Evolutionary conservation across 2,329 filamentous ascomycete genomes (phyloP).

Genomic region (Venturia nashicola): DNA sequence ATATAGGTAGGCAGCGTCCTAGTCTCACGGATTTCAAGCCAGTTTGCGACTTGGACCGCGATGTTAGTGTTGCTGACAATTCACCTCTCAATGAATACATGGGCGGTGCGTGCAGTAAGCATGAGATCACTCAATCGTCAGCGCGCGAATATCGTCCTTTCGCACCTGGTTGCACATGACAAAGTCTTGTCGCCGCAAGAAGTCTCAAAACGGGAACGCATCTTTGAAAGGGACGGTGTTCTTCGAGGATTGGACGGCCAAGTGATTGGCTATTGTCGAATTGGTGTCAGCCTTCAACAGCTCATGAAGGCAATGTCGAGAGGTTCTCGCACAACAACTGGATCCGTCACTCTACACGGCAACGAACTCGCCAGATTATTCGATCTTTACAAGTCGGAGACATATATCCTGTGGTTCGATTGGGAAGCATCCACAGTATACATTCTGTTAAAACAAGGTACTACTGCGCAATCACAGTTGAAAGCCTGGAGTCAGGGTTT

Average conservation of each 20-base stretch:
- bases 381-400: slow-evolving; percentile 34
- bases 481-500: slow-evolving; percentile 53
- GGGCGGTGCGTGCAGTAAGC: slow-evolving; percentile 70
- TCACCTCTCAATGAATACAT: slow-evolving; percentile 77
- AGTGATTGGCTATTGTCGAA: slow-evolving; percentile 40
- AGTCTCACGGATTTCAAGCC: slow-evolving; percentile 61
- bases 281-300: slow-evolving; percentile 37
- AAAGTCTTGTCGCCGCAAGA: slow-evolving; percentile 50
- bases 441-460: slow-evolving; percentile 53
- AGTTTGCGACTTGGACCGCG: slow-evolving; percentile 58
- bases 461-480: slow-evolving; percentile 38
- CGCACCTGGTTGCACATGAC: slow-evolving; percentile 34
- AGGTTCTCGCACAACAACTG: background rate
- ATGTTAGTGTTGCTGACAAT: slow-evolving; percentile 60
- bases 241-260: slow-evolving; percentile 40
- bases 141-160: slow-evolving; percentile 67
- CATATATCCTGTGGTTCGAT: slow-evolving; percentile 51
- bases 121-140: slow-evolving; percentile 81
- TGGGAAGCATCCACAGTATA: slow-evolving; percentile 29
- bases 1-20: slow-evolving; percentile 59
- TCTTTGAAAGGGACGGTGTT: slow-evolving; percentile 53
- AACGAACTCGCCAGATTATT: slow-evolving; percentile 1
- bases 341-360: slow-evolving; percentile 17
- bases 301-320: slow-evolving; percentile 17
- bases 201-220: slow-evolving; percentile 45